Base-by-base conservation (phyloP, 176 grass and related monocot species). In the Cenchrus purpureus region DNA sequence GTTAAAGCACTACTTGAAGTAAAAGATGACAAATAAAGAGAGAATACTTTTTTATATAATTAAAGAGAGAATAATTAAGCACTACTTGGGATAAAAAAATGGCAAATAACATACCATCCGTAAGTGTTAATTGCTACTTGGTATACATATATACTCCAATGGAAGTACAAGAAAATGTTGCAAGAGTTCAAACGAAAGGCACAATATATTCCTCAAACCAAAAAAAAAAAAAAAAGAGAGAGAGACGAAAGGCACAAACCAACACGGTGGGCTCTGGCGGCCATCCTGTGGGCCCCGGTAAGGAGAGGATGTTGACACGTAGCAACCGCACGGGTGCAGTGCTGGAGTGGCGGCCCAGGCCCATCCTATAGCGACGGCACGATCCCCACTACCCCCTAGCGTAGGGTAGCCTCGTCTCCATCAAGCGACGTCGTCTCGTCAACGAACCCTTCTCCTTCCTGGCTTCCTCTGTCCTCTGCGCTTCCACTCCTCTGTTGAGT, bases 241-340 rank as follows among this genome's bases (percentile, higher is more conserved):
- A 69, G 5, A 52, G 0, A 13, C 32, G 32, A 34, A 68, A 68
- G 17, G 17, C 4, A 34, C 17, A 71, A 1, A 10, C 16, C 42
- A 42, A 0, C 10, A 6, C 10, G 42, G 43, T 34, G 32, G 32
- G 32, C 42, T 42, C 46, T 70, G 32, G 32, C 32, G 32, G 32
- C 32, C 32, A 34, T 34, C 32, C 42, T 10, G 42, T 10, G 15
- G 17, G 10, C 5, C 15, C 15, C 53, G 4, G 53, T 1, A 29
- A 42, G 63, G 32, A 58, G 32, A 44, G 44, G 34, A 1, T 5
- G 68, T 5, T 10, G 53, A 71, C 68, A 71, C 19, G 42, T 46
- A 71, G 68, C 68, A 71, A 19, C 17, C 53, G 53, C 68, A 48
- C 19, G 68, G 22, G 68, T 46, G 68, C 68, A 71, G 19, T 34